These are phyloP conservation scores for Pleurotus tuoliensis DNA, from an alignment of 768 basidiomycete species.

Conservation along the genomic window DNA sequence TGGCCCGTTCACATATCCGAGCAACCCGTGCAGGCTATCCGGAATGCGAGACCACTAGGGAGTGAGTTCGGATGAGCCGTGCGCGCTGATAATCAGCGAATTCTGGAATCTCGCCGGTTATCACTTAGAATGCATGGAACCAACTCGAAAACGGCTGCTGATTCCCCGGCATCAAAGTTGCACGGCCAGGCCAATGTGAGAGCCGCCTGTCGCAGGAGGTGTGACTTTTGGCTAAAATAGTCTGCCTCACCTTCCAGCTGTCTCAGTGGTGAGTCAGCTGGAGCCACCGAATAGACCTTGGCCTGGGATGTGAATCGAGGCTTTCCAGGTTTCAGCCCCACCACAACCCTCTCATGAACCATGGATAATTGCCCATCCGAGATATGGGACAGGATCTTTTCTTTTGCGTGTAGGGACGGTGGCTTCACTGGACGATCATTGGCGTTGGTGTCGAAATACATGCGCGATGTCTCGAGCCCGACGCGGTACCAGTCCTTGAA, in stretches of 20 bases:
- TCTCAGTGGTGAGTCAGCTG: not conserved
- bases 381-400: not conserved
- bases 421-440: slow-evolving; percentile 7
- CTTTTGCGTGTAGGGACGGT: slow-evolving; percentile 1
- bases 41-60: no score
- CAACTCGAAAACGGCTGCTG: not conserved
- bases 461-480: not conserved
- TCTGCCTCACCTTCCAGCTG: not conserved
- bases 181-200: not conserved
- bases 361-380: slow-evolving; percentile 9
- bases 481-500: slow-evolving; percentile 14
- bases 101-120: no score
- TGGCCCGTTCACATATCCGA: no score
- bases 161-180: not conserved
- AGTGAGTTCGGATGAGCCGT: no score
- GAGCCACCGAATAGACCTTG: not conserved
- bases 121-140: no score
- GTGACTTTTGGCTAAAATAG: not conserved
- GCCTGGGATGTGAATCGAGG: not conserved
- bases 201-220: not conserved
- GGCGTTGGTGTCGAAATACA: not conserved
- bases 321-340: no score
- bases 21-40: no score
- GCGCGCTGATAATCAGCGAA: no score
- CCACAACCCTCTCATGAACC: not conserved